phyloP scores from a whole-genome alignment of 805 yeast genomes.

The Metschnikowia gruessii region DNA sequence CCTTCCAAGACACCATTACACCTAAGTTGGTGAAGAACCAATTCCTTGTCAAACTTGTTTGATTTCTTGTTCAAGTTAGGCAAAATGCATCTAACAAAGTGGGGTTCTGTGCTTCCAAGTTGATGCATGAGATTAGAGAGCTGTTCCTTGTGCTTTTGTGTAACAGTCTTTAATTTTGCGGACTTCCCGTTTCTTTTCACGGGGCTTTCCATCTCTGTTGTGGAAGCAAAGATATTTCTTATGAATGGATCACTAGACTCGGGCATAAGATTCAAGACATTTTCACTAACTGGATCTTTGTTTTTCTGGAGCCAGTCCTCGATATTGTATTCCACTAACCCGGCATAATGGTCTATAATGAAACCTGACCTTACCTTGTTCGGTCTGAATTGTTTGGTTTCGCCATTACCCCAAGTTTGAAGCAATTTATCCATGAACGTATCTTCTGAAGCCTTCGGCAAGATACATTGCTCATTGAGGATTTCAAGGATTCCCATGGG shows the following conservation, averaged over 20 bases:
- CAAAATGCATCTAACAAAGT: constrained; percentile 91
- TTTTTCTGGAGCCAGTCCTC: constrained; percentile 94
- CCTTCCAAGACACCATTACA: constrained; percentile 99
- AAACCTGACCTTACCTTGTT: constrained; percentile 77
- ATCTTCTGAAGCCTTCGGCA: constrained; percentile 83
- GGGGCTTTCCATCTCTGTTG: constrained; percentile 22
- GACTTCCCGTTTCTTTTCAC: constrained; percentile 13
- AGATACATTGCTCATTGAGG: constrained; percentile 91
- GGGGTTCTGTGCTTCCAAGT: constrained; percentile 81
- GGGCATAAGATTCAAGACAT: constrained; percentile 58
- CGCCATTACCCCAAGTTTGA: constrained; percentile 53
- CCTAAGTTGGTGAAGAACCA: constrained; percentile 84
- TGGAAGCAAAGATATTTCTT: constrained; percentile 46
- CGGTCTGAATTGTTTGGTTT: constrained; percentile 56
- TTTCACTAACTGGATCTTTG: constrained; percentile 86
- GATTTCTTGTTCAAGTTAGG: constrained; percentile 81
- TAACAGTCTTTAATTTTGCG: constrained; percentile 56
- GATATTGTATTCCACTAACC: constrained; percentile 88
- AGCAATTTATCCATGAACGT: constrained; percentile 80
- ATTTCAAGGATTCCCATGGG: constrained; percentile 83
- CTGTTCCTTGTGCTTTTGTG: constrained; percentile 87
- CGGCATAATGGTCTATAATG: constrained; percentile 89
- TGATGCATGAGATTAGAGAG: constrained; percentile 67
- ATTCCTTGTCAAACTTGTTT: constrained; percentile 62
- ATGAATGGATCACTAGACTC: constrained; percentile 58